These are phyloP conservation scores for Geosmithia putterillii DNA, from an alignment of 2,329 filamentous ascomycete species.

Conservation along the genomic window DNA sequence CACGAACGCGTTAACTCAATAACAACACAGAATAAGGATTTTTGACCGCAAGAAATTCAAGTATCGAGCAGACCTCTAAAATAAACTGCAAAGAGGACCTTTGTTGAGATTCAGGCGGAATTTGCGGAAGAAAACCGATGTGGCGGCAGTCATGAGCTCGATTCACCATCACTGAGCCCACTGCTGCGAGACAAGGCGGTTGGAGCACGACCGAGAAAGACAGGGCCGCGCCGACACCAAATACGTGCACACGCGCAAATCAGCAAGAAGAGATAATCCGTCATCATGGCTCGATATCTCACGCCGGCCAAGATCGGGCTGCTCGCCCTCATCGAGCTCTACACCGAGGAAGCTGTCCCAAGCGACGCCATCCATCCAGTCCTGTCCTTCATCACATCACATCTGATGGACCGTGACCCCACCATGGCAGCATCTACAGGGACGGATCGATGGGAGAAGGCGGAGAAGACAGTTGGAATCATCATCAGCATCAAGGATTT, in stretches of 20 bases:
- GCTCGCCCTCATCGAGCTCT: conserved; percentile 69
- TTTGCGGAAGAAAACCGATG: not conserved
- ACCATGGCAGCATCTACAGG: conserved; percentile 9
- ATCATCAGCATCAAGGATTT: conserved; percentile 45
- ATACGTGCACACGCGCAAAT: not conserved
- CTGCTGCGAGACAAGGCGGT: not conserved
- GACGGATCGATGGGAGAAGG: conserved; percentile 30
- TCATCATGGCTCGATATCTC: conserved; percentile 63
- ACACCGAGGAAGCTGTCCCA: conserved; percentile 59
- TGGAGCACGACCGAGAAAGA: not conserved
- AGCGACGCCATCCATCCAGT: conserved; percentile 60
- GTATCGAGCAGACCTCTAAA: no score
- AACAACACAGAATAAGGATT: no score
- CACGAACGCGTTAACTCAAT: no score
- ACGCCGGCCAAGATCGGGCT: conserved; percentile 83
- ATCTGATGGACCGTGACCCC: conserved; percentile 40
- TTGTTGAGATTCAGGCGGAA: no score
- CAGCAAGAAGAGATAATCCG: not conserved
- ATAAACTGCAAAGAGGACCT: no score
- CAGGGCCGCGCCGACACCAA: not conserved
- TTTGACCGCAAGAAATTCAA: no score
- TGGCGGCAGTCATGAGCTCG: not conserved
- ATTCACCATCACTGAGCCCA: not conserved
- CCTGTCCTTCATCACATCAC: conserved; percentile 65
- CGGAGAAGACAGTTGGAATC: conserved; percentile 36